Evolutionary conservation across 441 rosid genomes (phyloP).

Genomic region (Cnidoscolus chayamansa): DNA sequence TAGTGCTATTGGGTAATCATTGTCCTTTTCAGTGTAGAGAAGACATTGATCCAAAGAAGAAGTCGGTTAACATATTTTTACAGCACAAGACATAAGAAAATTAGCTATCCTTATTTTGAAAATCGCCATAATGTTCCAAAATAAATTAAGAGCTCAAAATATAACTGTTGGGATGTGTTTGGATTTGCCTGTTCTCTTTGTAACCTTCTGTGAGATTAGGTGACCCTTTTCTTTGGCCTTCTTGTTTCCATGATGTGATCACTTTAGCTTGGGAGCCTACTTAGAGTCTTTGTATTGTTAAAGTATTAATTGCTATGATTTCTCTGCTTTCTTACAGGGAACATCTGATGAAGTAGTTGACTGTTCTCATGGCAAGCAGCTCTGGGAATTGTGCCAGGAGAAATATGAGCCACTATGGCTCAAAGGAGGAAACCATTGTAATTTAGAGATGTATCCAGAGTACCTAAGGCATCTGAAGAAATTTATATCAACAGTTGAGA

Average conservation of each 20-base stretch:
- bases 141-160: not conserved
- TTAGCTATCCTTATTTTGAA: not conserved
- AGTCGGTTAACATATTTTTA: too few relatives aligned
- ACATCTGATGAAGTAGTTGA: conserved; percentile 95
- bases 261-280: not conserved
- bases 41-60: not conserved
- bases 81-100: not conserved
- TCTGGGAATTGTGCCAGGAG: conserved; percentile 89
- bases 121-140: too few relatives aligned
- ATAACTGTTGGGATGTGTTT: not conserved
- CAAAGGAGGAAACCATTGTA: conserved; percentile 90
- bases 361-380: conserved; percentile 90
- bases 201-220: too few relatives aligned
- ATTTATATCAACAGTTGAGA: conserved; percentile 74
- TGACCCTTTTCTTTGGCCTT: too few relatives aligned
- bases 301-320: not conserved
- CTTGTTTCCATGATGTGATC: too few relatives aligned
- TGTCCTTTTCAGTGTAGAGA: not conserved
- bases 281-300: not conserved
- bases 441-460: conserved; percentile 80
- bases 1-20: not conserved
- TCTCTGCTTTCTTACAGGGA: conserved; percentile 51
- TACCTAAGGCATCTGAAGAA: conserved; percentile 94
- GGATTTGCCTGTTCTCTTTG: not conserved
- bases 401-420: conserved; percentile 95